A percentile compares a stretch with the other conserved stretches of the same genome.
phyloP scores from a whole-genome alignment of 148 eudicot species.

The Dysphania ambrosioides region DNA sequence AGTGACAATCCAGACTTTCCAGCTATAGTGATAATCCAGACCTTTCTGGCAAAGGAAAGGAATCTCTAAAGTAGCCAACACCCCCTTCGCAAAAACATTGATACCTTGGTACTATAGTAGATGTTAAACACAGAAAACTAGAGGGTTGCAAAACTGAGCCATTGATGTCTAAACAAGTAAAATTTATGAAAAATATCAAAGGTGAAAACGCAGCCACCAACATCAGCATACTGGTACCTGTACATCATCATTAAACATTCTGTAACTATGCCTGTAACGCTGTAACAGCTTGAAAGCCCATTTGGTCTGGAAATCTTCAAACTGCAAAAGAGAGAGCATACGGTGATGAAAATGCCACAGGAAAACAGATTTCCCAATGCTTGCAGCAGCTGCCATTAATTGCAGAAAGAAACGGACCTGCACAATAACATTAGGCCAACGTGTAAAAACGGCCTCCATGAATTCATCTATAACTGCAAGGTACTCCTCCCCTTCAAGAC shows the following conservation, averaged over 20 bases:
- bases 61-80: not conserved
- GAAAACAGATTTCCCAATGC: not conserved
- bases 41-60: not conserved
- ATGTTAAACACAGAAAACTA: not conserved
- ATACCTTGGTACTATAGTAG: not conserved
- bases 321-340: slow-evolving; percentile 41
- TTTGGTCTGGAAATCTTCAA: slow-evolving; percentile 99
- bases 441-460: slow-evolving; percentile 94
- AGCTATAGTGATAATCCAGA: not conserved
- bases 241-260: slow-evolving; percentile 98
- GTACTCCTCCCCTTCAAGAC: slow-evolving; percentile 96
- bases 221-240: slow-evolving; percentile 49
- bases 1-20: not conserved
- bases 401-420: slow-evolving; percentile 44
- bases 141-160: not conserved
- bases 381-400: slow-evolving; percentile 1
- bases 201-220: not conserved
- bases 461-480: slow-evolving; percentile 87
- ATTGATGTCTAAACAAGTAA: not conserved
- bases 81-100: not conserved
- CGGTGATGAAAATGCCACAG: not conserved
- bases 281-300: slow-evolving; percentile 95
- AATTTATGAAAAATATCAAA: not conserved
- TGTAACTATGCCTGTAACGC: slow-evolving; percentile 81
- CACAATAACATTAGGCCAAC: slow-evolving; percentile 97